A percentile compares a stretch with the other conserved stretches of the same genome.
Evolutionary conservation across 2,329 filamentous ascomycete genomes (phyloP).

Genomic region (Chrysosporium keratinophilum): DNA sequence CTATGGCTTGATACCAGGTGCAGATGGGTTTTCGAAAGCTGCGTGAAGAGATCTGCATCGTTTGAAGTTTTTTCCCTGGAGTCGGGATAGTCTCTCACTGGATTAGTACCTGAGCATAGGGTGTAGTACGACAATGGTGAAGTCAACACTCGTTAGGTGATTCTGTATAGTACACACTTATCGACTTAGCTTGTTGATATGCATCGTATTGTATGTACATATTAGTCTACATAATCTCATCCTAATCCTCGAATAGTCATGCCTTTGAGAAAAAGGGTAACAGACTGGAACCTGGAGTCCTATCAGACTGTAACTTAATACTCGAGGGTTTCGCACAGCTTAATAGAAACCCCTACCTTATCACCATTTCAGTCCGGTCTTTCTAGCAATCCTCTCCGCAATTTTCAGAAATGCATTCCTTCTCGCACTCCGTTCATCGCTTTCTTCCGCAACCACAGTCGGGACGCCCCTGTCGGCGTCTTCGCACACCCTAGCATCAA

Average conservation of each 20-base stretch:
- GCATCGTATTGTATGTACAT: no score
- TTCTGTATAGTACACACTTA: background rate
- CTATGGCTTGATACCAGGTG: background rate
- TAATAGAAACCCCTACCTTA: no score
- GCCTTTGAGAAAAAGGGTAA: no score
- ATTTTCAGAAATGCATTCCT: constrained; percentile 63
- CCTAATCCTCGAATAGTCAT: no score
- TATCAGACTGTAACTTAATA: no score
- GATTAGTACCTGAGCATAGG: background rate
- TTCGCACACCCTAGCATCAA: constrained; percentile 76
- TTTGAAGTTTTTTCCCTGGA: background rate
- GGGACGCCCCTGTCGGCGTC: constrained; percentile 81
- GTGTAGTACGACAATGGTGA: background rate
- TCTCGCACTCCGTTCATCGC: constrained; percentile 49
- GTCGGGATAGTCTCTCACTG: background rate
- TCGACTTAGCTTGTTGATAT: no score
- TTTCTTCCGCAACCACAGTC: constrained; percentile 77
- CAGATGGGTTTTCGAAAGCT: background rate
- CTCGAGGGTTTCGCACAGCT: no score
- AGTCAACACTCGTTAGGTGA: background rate
- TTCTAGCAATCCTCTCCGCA: constrained; percentile 45
- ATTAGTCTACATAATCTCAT: no score
- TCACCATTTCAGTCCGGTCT: constrained; percentile 35
- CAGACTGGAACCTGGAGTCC: no score
- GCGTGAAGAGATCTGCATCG: background rate